phyloP scores from a whole-genome alignment of 495 filamentous ascomycete genomes.

The Hypoxylon cercidicola region DNA sequence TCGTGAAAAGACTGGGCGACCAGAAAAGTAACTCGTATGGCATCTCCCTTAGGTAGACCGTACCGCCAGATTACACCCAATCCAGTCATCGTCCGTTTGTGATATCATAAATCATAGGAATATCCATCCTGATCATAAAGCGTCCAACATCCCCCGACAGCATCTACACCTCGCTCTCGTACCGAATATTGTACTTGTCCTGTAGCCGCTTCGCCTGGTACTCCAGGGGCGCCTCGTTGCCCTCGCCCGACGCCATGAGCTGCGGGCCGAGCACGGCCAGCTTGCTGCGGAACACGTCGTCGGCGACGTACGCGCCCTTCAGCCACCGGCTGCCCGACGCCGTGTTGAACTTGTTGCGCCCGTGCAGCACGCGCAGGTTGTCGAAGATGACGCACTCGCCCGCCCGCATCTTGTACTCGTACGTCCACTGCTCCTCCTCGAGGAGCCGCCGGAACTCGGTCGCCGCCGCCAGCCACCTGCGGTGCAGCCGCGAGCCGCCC shows the following conservation, averaged over 20 bases:
- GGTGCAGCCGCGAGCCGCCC: slow-evolving; percentile 5
- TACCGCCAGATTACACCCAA: neutral
- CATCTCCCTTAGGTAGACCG: neutral
- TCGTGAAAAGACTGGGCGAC: neutral
- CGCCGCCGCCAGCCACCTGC: slow-evolving; percentile 53
- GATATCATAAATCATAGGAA: neutral
- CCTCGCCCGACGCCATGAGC: neutral
- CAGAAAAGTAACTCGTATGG: neutral
- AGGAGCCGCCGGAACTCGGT: slow-evolving; percentile 57
- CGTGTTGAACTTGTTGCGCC: slow-evolving; percentile 74
- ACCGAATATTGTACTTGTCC: neutral
- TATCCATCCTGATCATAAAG: neutral
- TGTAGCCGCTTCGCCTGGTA: slow-evolving; percentile 1
- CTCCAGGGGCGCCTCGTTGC: neutral
- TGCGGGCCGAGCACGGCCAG: slow-evolving; percentile 42
- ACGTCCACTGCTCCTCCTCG: slow-evolving; percentile 61
- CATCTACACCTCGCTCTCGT: neutral
- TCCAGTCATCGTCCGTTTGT: neutral
- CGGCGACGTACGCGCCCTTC: slow-evolving; percentile 83
- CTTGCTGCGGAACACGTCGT: slow-evolving; percentile 69
- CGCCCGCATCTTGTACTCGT: slow-evolving; percentile 75
- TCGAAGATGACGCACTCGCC: slow-evolving; percentile 90
- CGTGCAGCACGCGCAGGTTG: slow-evolving; percentile 83
- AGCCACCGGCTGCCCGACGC: slow-evolving; percentile 75
- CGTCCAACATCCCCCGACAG: neutral